Conservation (phyloP, 208 protist genomes). For the Wallacemonas collosoma region DNA sequence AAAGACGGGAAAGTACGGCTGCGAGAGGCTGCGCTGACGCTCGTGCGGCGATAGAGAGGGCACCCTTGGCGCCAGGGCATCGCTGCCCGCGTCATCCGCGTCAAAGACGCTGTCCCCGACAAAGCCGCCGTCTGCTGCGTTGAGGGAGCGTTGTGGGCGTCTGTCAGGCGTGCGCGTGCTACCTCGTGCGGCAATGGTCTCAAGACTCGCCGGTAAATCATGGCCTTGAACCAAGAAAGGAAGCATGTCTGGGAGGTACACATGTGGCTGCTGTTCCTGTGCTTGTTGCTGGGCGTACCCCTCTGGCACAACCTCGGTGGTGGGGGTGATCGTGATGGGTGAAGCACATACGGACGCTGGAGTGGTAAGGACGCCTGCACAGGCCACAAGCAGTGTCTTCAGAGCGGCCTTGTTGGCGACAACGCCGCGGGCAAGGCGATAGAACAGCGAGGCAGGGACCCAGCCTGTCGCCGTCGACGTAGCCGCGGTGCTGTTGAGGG, state of each 20-base stretch:
- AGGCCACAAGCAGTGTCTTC: background rate
- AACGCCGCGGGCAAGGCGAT: slow-evolving; percentile 9
- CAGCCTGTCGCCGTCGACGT: background rate
- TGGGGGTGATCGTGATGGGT: no score
- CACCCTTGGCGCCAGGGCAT: background rate
- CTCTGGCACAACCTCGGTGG: no score
- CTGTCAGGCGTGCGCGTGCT: background rate
- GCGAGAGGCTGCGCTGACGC: background rate
- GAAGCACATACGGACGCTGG: no score
- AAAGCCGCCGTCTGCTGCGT: background rate
- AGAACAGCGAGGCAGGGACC: background rate
- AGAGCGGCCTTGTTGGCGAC: slow-evolving; percentile 3
- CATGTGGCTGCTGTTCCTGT: background rate
- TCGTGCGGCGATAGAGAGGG: background rate
- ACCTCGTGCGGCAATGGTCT: no score
- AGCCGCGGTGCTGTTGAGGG: no score
- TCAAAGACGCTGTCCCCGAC: no score
- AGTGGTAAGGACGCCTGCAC: background rate
- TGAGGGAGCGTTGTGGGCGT: background rate
- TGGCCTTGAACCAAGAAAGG: slow-evolving; percentile 35
- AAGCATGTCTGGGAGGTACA: slow-evolving; percentile 29
- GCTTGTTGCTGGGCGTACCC: background rate
- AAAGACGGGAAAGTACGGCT: slow-evolving; percentile 38
- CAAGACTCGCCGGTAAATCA: slow-evolving; percentile 6
- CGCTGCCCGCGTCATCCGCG: background rate